These are phyloP conservation scores for Pseudocercospora musae DNA, from an alignment of 2,329 filamentous ascomycete species.

Conservation along the genomic window DNA sequence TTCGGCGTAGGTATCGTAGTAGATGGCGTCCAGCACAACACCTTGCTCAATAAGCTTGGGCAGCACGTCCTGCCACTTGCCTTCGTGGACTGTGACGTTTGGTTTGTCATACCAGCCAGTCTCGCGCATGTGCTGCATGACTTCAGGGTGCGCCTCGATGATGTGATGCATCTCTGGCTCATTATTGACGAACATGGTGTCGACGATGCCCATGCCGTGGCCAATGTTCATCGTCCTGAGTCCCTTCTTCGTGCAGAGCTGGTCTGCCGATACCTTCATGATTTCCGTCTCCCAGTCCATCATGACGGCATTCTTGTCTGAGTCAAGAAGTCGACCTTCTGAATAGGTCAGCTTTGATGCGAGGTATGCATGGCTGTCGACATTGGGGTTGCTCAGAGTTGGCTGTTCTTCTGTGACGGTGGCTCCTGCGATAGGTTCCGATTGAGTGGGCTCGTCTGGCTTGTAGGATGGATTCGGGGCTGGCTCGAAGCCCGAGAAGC, in stretches of 20 bases:
- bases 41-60: conserved; percentile 45
- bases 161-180: conserved; percentile 48
- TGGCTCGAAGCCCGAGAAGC: conserved; percentile 31
- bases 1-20: conserved; percentile 97
- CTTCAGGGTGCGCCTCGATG: conserved; percentile 51
- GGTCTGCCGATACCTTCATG: conserved; percentile 47
- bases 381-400: conserved; percentile 35
- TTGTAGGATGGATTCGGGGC: conserved; percentile 34
- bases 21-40: conserved; percentile 57
- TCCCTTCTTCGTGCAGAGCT: conserved; percentile 39
- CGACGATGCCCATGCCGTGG: conserved; percentile 52
- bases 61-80: conserved; percentile 50
- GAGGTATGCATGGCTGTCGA: conserved; percentile 49
- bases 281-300: conserved; percentile 53
- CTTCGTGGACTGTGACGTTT: conserved; percentile 49
- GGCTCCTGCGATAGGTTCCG: conserved; percentile 20
- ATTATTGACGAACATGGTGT: conserved; percentile 46
- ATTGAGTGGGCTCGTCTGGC: conserved; percentile 24
- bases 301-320: conserved; percentile 51
- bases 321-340: conserved; percentile 47
- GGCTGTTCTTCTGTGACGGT: conserved; percentile 13
- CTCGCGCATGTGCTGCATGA: conserved; percentile 45
- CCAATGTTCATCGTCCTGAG: conserved; percentile 50
- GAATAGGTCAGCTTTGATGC: conserved; percentile 48
- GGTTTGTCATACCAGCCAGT: conserved; percentile 49